Evolutionary conservation across 768 basidiomycete species (phyloP).

Genomic region (Amanita thiersii): DNA sequence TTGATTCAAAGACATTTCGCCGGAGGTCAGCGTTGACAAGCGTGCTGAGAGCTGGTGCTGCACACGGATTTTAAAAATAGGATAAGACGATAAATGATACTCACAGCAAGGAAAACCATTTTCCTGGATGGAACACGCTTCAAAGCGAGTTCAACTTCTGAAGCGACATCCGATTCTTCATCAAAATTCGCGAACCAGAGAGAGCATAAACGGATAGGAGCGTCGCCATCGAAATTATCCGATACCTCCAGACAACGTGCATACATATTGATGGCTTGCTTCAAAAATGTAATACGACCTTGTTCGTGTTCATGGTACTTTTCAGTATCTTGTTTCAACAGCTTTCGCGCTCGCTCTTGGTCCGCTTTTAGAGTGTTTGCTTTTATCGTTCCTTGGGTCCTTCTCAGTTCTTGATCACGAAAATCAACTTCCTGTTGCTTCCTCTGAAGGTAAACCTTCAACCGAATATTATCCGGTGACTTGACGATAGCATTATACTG

Average conservation of each 20-base stretch:
- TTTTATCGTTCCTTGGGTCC: slow-evolving; percentile 11
- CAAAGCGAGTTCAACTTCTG: slow-evolving; percentile 35
- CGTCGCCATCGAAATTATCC: slow-evolving; percentile 69
- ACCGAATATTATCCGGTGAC: slow-evolving; percentile 62
- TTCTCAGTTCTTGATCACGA: slow-evolving; percentile 27
- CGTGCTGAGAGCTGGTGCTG: slow-evolving; percentile 91
- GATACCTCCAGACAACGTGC: slow-evolving; percentile 64
- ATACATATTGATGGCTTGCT: slow-evolving; percentile 79
- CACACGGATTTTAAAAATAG: slow-evolving; percentile 2
- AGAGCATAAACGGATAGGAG: slow-evolving; percentile 74
- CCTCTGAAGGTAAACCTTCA: slow-evolving; percentile 65
- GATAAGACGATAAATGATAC: slow-evolving; percentile 10
- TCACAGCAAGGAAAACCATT: slow-evolving; percentile 75
- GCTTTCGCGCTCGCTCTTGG: slow-evolving; percentile 22
- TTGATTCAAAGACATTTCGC: slow-evolving; percentile 34
- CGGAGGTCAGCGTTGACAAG: slow-evolving; percentile 39
- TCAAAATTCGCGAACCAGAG: slow-evolving; percentile 90
- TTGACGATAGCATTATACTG: slow-evolving; percentile 70
- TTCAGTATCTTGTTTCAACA: slow-evolving; percentile 37
- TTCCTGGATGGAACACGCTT: slow-evolving; percentile 73
- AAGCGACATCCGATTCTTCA: slow-evolving; percentile 36
- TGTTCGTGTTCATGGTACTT: slow-evolving; percentile 47
- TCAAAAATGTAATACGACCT: slow-evolving; percentile 54
- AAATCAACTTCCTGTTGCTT: slow-evolving; percentile 64
- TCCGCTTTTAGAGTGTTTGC: slow-evolving; percentile 15